Base-by-base conservation (phyloP, 129 eudicot species). In the Artemisia annua region DNA sequence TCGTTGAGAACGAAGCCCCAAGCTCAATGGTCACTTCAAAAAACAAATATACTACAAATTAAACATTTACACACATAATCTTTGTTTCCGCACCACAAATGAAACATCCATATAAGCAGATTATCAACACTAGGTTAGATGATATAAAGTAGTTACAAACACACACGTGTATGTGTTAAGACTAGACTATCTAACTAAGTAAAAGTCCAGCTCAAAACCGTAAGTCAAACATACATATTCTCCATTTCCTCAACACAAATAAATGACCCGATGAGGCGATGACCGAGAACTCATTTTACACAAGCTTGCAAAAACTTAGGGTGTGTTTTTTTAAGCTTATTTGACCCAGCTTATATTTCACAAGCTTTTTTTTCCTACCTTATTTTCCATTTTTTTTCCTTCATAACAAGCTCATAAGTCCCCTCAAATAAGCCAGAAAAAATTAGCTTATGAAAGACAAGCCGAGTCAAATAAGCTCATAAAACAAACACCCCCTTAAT, bases 231-330 rank as follows among this genome's bases (percentile, higher is more conserved):
- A 53, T 56, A 62, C 17, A 20, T 51, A 77, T 60, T 50, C 55
- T 60, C 62, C 75, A 77, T 32, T 20, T 69, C 56, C 64, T 18
- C 55, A 64, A 16, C 18, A 72, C 66, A 49, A 51, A 52, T 54
- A 15, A 16, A 71, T 11, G 43, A 7, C 3, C 26, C 22, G 55
- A 32, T 11, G 43, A 7, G 2, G 17, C 22, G 55, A 32, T n/a
- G 32, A 69, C 56, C 65, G 5, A 11, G 15, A 30, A 64, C 14
- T 56, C 19, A 16, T 30, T 13, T 15, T 56, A 61, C 54, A 63
- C 67, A 16, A 51, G 53, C 12, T 19, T 11, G 12, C 6, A 32
- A 22, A 48, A 52, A 71, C 56, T 12, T 20, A 39, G 11, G 2
- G 46, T 11, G 11, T 7, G 10, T 39, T 39, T 39, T 2, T 39